These are phyloP conservation scores for Candida chilensis DNA, from an alignment of 805 yeast genomes.

Conservation along the genomic window DNA sequence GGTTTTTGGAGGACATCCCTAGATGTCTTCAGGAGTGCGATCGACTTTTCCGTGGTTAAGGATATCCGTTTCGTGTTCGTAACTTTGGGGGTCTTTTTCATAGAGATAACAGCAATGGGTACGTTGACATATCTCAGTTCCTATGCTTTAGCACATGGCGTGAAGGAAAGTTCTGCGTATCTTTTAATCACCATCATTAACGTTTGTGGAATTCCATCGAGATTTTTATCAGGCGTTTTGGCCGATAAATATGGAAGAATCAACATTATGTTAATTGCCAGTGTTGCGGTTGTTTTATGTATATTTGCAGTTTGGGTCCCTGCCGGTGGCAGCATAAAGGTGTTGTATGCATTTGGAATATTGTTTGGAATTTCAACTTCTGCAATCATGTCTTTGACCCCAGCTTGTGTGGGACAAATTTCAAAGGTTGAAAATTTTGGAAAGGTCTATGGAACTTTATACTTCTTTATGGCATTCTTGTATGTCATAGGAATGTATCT, in stretches of 20 bases:
- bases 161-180: conserved; percentile 30
- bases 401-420: conserved; percentile 52
- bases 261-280: conserved; percentile 35
- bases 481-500: conserved; percentile 18
- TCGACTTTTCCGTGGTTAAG: no score
- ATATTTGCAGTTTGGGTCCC: conserved; percentile 14
- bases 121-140: conserved; percentile 48
- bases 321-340: conserved; percentile 20
- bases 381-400: conserved; percentile 46
- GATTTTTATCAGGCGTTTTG: conserved; percentile 18
- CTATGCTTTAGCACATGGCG: conserved; percentile 40
- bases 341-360: conserved; percentile 33
- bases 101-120: no score
- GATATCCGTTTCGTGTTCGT: no score
- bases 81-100: no score
- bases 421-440: conserved; percentile 48
- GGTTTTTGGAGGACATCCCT: no score
- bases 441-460: conserved; percentile 42
- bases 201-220: conserved; percentile 30
- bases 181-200: conserved; percentile 37
- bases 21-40: no score
- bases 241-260: conserved; percentile 36
- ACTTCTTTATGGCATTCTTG: conserved; percentile 24
- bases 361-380: conserved; percentile 50
- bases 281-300: conserved; percentile 19